phyloP scores from a whole-genome alignment of 1,284 basidiomycete species.

The Trametes polyzona region DNA sequence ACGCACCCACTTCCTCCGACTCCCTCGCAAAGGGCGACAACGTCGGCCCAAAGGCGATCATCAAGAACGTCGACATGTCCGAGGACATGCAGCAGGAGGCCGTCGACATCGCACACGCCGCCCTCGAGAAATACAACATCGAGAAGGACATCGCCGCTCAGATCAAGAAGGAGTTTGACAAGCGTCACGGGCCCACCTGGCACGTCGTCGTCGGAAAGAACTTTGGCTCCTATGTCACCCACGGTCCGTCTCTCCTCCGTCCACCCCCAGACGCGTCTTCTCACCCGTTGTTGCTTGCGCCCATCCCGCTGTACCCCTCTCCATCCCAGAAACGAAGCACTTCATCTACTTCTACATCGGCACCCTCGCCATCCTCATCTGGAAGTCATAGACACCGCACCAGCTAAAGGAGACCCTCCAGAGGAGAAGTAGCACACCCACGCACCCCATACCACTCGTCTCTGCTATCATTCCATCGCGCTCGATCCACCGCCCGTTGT shows the following conservation, averaged over 20 bases:
- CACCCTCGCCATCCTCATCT: conserved; percentile 87
- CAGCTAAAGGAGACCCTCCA: not conserved
- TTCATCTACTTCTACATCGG: conserved; percentile 98
- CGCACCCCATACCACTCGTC: not conserved
- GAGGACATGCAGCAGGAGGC: conserved; percentile 96
- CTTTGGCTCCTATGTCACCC: conserved; percentile 97
- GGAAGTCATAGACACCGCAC: conserved; percentile 66
- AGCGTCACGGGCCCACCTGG: conserved; percentile 92
- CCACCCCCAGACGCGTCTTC: too few relatives aligned
- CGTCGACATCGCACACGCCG: conserved; percentile 85
- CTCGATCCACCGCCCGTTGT: not conserved
- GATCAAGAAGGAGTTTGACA: conserved; percentile 98
- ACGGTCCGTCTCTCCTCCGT: conserved; percentile 64
- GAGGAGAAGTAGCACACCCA: not conserved
- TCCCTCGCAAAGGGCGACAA: conserved; percentile 47
- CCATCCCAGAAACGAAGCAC: conserved; percentile 85
- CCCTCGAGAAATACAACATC: conserved; percentile 89
- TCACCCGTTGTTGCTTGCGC: too few relatives aligned
- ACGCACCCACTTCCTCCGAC: conserved; percentile 60
- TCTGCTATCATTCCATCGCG: not conserved
- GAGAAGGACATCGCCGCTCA: conserved; percentile 98
- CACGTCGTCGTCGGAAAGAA: conserved; percentile 98
- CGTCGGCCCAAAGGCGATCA: conserved; percentile 76
- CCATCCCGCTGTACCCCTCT: conserved; percentile 2
- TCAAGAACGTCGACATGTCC: conserved; percentile 97